These are phyloP conservation scores for Cryptococcus sp. DNA, from an alignment of 1,284 basidiomycete species.

Conservation along the genomic window DNA sequence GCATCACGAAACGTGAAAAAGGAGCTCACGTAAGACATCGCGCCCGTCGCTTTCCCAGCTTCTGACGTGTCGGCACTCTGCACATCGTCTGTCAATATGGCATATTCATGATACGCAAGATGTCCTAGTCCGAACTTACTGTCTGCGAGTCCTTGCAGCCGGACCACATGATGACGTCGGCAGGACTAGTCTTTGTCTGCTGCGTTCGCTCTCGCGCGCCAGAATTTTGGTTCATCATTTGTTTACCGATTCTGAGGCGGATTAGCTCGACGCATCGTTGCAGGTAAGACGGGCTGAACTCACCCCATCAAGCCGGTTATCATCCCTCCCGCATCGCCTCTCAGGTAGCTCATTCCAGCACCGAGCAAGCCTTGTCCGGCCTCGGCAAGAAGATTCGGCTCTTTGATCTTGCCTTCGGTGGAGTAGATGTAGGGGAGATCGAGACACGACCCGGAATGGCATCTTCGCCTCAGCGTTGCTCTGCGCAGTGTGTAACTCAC, in stretches of 20 bases:
- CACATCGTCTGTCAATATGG: not conserved
- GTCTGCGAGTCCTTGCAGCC: constrained; percentile 94
- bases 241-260: constrained; percentile 30
- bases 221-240: constrained; percentile 34
- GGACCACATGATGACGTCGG: constrained; percentile 71
- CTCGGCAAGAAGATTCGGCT: constrained; percentile 78
- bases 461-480: constrained; percentile 3
- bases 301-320: constrained; percentile 57
- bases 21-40: constrained; percentile 62
- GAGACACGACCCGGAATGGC: constrained; percentile 52
- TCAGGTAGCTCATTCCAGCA: constrained; percentile 45
- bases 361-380: constrained; percentile 72
- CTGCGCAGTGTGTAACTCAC: constrained; percentile 15
- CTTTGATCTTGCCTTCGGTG: constrained; percentile 90
- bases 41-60: constrained; percentile 78
- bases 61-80: constrained; percentile 75
- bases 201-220: constrained; percentile 34
- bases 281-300: not conserved
- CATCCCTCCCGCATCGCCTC: constrained; percentile 73
- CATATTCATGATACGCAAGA: not conserved
- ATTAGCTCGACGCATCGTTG: too few relatives aligned
- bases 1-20: not conserved
- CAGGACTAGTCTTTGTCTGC: constrained; percentile 67
- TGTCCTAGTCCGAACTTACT: constrained; percentile 51
- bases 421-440: constrained; percentile 68